Evolutionary conservation across 2,329 filamentous ascomycete species (phyloP), one percentile per base, ranked within the genome.

Genomic region (Aspergillus thermomutatus): DNA sequence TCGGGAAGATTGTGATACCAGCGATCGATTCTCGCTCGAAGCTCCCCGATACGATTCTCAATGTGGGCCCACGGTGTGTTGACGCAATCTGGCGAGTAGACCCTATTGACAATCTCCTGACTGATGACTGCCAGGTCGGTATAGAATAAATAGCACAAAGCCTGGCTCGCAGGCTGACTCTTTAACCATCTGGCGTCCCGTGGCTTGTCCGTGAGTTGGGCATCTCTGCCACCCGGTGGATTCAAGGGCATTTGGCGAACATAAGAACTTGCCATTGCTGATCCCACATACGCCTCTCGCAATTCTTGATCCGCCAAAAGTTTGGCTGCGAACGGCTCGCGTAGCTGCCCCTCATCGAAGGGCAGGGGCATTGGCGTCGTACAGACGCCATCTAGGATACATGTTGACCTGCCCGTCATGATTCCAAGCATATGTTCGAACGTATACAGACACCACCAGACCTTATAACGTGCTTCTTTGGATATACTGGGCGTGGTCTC

Each of bases 391-490:
- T 78, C 73, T 25, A 71, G 63, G 19, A 79, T 74, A 53, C 73
- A 77, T 28, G 74, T 74, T 26, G 75, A 68, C 45, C 77, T 71
- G 41, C 77, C 77, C n/a, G 77, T 79, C 74, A 79, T 77, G 55
- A 75, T 69, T 17, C 75, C 74, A 37, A 79, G 69, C 34, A 75
- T 69, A 53, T 77, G 76, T 60, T 79, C 77, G 45, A 79, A 72
- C 1, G 69, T 70, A 53, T 77, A 77, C 1, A 79, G 63, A 53
- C 75, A 76, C 74, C 75, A 79, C 77, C 77, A 79, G 3, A 78
- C 72, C 50, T 73, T 70, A 55, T 78, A 77, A n/a, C 76, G 75
- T 49, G 73, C 70, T 62, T 78, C 76, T 58, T 77, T 79, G 26
- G 75, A 72, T n/a, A 71, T 62, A 55, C 71, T 67, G 0, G 73